Percentiles rank a stretch among this genome's conserved stretches.
Conservation (phyloP, 805 yeast species). For the Lipomyces chichibuensis region DNA sequence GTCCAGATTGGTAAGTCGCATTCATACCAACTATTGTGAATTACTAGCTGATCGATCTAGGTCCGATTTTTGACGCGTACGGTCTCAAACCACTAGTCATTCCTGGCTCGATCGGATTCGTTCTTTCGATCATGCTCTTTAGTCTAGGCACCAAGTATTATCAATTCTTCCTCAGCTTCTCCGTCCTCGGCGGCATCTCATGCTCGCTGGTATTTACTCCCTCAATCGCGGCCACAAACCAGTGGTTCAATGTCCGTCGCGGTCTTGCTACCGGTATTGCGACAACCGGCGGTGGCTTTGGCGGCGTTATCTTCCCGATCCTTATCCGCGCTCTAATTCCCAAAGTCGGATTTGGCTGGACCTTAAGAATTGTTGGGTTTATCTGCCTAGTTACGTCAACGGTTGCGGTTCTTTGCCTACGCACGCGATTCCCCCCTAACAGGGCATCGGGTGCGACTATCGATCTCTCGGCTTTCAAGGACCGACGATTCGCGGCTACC, state of each 20-base stretch:
- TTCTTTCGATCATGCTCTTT: conserved; percentile 56
- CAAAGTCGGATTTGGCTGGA: conserved; percentile 62
- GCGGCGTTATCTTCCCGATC: conserved; percentile 66
- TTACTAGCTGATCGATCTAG: conserved; percentile 49
- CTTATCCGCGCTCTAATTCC: conserved; percentile 52
- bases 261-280: conserved; percentile 66
- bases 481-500: conserved; percentile 38
- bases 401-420: conserved; percentile 45
- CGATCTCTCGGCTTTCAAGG: conserved; percentile 39
- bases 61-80: conserved; percentile 63
- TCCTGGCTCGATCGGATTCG: conserved; percentile 51
- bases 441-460: conserved; percentile 18
- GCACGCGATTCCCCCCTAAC: conserved; percentile 42
- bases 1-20: conserved; percentile 48
- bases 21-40: neutral
- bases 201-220: conserved; percentile 55
- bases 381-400: conserved; percentile 41
- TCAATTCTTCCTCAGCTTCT: conserved; percentile 62
- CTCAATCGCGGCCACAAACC: conserved; percentile 58
- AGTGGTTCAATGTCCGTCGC: conserved; percentile 61
- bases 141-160: conserved; percentile 56
- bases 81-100: conserved; percentile 55
- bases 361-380: conserved; percentile 56
- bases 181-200: conserved; percentile 55
- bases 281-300: conserved; percentile 67